Conservation (phyloP, 495 filamentous ascomycete genomes). For the Xylaria sp. region DNA sequence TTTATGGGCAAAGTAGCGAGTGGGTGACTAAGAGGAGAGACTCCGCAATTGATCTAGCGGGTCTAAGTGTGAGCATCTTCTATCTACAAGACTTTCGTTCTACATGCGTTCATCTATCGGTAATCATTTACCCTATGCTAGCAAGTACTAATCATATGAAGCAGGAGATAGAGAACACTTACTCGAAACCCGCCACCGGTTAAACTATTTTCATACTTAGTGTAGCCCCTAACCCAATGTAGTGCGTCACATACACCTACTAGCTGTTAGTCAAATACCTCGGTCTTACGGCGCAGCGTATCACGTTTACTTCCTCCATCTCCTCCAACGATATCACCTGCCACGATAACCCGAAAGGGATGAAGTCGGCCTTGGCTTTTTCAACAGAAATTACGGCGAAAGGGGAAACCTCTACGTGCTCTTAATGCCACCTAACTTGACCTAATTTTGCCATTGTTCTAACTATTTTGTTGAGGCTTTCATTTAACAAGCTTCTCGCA, state of each 20-base stretch:
- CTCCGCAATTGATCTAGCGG: not conserved
- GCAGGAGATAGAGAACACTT: not conserved
- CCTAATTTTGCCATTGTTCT: not conserved
- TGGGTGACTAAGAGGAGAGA: not conserved
- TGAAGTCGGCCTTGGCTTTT: conserved; percentile 12
- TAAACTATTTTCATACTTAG: not conserved
- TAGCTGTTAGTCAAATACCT: not conserved
- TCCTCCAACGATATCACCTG: conserved; percentile 14
- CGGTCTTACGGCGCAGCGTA: not conserved
- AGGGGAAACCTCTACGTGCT: not conserved
- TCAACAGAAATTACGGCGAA: not conserved
- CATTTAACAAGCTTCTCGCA: not conserved
- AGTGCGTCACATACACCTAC: not conserved
- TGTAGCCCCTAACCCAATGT: conserved; percentile 5
- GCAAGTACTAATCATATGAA: not conserved
- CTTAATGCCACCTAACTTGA: not conserved
- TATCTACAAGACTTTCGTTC: not conserved
- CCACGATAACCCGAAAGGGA: conserved; percentile 6
- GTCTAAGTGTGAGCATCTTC: not conserved
- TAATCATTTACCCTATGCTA: not conserved
- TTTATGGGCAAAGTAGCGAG: not conserved
- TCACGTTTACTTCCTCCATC: not conserved
- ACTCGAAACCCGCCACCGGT: not conserved
- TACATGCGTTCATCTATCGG: not conserved
- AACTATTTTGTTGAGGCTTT: not conserved